These are phyloP conservation scores for Neodidymelliopsis sp. DNA, from an alignment of 2,329 filamentous ascomycete species.

Conservation along the genomic window DNA sequence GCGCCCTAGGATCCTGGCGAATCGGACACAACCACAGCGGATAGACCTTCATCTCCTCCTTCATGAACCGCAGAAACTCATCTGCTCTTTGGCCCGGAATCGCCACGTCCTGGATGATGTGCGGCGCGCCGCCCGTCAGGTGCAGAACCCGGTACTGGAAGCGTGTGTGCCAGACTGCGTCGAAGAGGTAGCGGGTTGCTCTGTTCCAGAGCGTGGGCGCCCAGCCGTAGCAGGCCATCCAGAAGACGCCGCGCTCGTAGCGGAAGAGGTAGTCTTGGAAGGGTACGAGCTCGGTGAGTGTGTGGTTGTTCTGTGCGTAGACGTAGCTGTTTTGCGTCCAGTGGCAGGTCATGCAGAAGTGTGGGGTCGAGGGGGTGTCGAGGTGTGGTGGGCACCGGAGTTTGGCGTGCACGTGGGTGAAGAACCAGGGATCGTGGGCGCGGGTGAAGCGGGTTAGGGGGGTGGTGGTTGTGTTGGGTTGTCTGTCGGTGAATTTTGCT, in stretches of 20 bases:
- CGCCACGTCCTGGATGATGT: slow-evolving; percentile 67
- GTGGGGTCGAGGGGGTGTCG: no score
- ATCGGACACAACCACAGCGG: slow-evolving; percentile 65
- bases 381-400: slow-evolving; percentile 3
- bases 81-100: slow-evolving; percentile 59
- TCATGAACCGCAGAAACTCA: slow-evolving; percentile 60
- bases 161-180: slow-evolving; percentile 65
- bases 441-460: slow-evolving; percentile 11
- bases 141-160: slow-evolving; percentile 68
- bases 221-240: slow-evolving; percentile 61
- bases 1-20: slow-evolving; percentile 7
- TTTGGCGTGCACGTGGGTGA: slow-evolving; percentile 61
- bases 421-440: slow-evolving; percentile 72
- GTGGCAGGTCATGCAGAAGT: slow-evolving; percentile 11
- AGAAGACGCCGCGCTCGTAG: slow-evolving; percentile 69
- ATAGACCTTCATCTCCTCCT: slow-evolving; percentile 55
- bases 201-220: slow-evolving; percentile 61
- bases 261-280: slow-evolving; percentile 63
- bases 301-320: slow-evolving; percentile 29
- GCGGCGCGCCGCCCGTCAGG: slow-evolving; percentile 57
- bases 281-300: slow-evolving; percentile 43
- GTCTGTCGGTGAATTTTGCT: slow-evolving; percentile 4
- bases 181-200: slow-evolving; percentile 62
- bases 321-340: slow-evolving; percentile 3
- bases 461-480: background rate